Base-by-base conservation (phyloP, 352 stramenopile genomes). In the Phytopythium chamaehyphon region DNA sequence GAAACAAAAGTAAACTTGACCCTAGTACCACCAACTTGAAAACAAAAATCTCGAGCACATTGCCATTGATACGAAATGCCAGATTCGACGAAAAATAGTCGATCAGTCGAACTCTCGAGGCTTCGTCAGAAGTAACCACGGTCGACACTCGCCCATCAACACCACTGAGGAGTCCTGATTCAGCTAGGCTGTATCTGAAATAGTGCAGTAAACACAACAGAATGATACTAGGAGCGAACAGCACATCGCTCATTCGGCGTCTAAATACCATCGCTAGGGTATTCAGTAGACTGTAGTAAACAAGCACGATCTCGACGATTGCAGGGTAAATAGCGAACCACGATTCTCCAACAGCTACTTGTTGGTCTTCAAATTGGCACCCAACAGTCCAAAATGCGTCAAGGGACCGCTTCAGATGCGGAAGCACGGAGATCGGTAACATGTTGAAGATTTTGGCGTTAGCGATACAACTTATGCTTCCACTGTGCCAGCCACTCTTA, bases 311-410 rank as follows among this genome's bases (percentile, higher is more conserved):
- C 39, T 64, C 57, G 21, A 46, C 51, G 15, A 69, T 65, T 1
- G 47, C 21, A 8, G 56, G 56, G 44, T 69, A 69, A 16, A 69
- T 69, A 15, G 50, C 47, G 22, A 59, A 69, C 60, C 64, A 72
- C 6, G 59, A 55, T 43, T 69, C 51, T 16, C 47, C 33, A 3
- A 72, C 15, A 0, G 45, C 40, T 10, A 38, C 21, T 50, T 69
- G 59, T 15, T 64, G 44, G 3, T 55, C 55, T 45, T 68, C 55
- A 55, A 66, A 69, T 9, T 49, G 4, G 4, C 57, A 64, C 0
- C 61, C 57, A 33, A 57, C 39, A 3, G 61, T 58, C 16, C 51
- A 62, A 37, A 73, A 73, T 2, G 55, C 51, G 1, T 60, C 39
- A 2, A 68, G 39, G 0, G 45, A 57, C 6, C 16, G 46, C 42